These are phyloP conservation scores for Phalaenopsis aphrodite DNA, from an alignment of 106 monocot genomes.

Conservation along the genomic window DNA sequence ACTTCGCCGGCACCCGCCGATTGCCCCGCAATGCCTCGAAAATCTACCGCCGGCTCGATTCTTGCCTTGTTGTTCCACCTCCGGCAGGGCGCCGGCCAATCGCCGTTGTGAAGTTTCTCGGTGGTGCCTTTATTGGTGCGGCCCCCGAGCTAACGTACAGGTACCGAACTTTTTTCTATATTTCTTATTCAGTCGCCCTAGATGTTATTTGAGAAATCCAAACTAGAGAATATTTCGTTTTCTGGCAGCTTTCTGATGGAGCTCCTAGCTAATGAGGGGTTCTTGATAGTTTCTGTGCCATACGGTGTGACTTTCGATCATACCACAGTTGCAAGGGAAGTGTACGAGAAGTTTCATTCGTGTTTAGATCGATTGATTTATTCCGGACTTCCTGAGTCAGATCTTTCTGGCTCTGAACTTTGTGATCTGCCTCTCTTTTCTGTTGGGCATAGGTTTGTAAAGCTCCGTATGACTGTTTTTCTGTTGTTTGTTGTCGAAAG, in stretches of 20 bases:
- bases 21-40: background rate
- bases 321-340: slow-evolving; percentile 48
- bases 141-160: slow-evolving; percentile 85
- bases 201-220: background rate
- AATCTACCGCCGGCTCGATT: slow-evolving; percentile 29
- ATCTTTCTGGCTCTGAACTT: slow-evolving; percentile 35
- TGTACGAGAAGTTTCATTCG: slow-evolving; percentile 57
- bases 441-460: slow-evolving; percentile 74
- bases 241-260: slow-evolving; percentile 68
- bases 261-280: slow-evolving; percentile 72
- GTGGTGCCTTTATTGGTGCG: slow-evolving; percentile 87
- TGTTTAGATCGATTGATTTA: slow-evolving; percentile 46
- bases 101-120: slow-evolving; percentile 74
- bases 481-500: background rate
- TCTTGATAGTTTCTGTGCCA: slow-evolving; percentile 78
- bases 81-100: slow-evolving; percentile 38
- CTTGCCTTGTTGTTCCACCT: slow-evolving; percentile 78
- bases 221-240: background rate
- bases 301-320: slow-evolving; percentile 92
- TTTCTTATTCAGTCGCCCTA: background rate
- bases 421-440: slow-evolving; percentile 64
- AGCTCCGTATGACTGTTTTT: background rate
- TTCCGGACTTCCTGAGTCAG: slow-evolving; percentile 40
- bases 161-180: slow-evolving; percentile 4
- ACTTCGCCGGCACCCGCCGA: background rate